phyloP scores from a whole-genome alignment of 2,329 filamentous ascomycete genomes.

The Macrophomina tecta region DNA sequence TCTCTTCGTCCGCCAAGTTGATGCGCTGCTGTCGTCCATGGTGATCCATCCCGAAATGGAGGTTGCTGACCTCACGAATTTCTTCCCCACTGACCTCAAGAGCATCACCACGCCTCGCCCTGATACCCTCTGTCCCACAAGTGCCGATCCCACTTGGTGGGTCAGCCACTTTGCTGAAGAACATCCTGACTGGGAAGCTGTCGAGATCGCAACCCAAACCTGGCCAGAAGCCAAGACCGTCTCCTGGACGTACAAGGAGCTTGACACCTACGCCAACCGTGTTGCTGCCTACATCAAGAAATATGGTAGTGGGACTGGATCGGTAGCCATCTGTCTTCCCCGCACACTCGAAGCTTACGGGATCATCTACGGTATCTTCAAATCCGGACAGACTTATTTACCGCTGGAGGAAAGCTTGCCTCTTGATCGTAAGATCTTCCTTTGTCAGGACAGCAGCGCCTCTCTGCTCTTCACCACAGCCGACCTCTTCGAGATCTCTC shows the following conservation, averaged over 20 bases:
- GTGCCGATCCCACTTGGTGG: slow-evolving; percentile 72
- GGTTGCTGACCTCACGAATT: slow-evolving; percentile 34
- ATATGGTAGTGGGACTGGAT: slow-evolving; percentile 34
- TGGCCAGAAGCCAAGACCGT: slow-evolving; percentile 52
- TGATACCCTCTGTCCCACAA: slow-evolving; percentile 60
- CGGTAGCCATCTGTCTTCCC: slow-evolving; percentile 77
- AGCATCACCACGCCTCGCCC: slow-evolving; percentile 68
- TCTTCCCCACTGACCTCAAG: slow-evolving; percentile 50
- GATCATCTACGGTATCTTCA: slow-evolving; percentile 52
- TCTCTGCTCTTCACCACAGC: slow-evolving; percentile 25
- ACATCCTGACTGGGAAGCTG: slow-evolving; percentile 66
- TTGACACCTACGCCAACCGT: slow-evolving; percentile 21
- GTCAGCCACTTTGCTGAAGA: slow-evolving; percentile 66
- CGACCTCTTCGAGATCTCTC: slow-evolving; percentile 30
- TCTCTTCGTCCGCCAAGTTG: slow-evolving; percentile 40
- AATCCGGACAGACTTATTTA: slow-evolving; percentile 45
- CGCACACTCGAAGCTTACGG: slow-evolving; percentile 81
- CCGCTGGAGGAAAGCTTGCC: slow-evolving; percentile 47
- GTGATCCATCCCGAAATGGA: slow-evolving; percentile 36
- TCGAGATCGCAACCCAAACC: slow-evolving; percentile 68
- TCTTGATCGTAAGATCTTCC: slow-evolving; percentile 41
- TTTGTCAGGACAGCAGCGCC: slow-evolving; percentile 37
- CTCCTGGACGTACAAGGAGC: slow-evolving; percentile 46
- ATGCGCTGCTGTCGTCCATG: slow-evolving; percentile 39
- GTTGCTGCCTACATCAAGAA: slow-evolving; percentile 54